Evolutionary conservation across 139 green algal genomes (phyloP).

Genomic region (Spirogloea muscicola): DNA sequence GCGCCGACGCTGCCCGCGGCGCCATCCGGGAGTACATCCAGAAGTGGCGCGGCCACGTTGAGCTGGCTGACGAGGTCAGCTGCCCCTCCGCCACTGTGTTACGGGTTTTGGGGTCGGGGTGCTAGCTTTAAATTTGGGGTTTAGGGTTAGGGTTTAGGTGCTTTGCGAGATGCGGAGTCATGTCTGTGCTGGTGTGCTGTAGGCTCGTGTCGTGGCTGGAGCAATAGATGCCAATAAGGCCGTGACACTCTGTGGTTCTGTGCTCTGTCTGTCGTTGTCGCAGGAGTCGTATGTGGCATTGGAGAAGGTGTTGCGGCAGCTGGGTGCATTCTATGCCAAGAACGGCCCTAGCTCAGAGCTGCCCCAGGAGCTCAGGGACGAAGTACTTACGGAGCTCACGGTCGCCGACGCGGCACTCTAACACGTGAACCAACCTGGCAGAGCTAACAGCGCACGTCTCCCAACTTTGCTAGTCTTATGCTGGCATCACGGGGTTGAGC

Average conservation of each 20-base stretch:
- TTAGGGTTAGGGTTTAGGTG: background rate
- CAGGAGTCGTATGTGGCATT: conserved; percentile 19
- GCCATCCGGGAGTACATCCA: conserved; percentile 28
- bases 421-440: too few relatives aligned
- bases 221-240: background rate
- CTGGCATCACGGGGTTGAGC: too few relatives aligned
- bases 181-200: background rate
- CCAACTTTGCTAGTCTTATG: too few relatives aligned
- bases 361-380: conserved; percentile 5
- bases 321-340: conserved; percentile 15
- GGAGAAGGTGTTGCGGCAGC: background rate
- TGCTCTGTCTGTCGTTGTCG: background rate
- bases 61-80: conserved; percentile 7
- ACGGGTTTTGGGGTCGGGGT: background rate
- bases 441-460: too few relatives aligned
- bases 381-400: background rate
- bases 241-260: background rate
- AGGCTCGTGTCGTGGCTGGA: background rate
- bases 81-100: background rate
- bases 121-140: background rate
- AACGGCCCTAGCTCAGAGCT: conserved; percentile 22
- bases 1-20: conserved; percentile 21
- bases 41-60: background rate
- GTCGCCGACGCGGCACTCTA: background rate
- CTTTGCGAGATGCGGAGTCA: background rate